A percentile compares a stretch with the other conserved stretches of the same genome.
phyloP scores from a whole-genome alignment of 192 early-diverging fungal genomes.

The Gryganskiella cystojenkinii region DNA sequence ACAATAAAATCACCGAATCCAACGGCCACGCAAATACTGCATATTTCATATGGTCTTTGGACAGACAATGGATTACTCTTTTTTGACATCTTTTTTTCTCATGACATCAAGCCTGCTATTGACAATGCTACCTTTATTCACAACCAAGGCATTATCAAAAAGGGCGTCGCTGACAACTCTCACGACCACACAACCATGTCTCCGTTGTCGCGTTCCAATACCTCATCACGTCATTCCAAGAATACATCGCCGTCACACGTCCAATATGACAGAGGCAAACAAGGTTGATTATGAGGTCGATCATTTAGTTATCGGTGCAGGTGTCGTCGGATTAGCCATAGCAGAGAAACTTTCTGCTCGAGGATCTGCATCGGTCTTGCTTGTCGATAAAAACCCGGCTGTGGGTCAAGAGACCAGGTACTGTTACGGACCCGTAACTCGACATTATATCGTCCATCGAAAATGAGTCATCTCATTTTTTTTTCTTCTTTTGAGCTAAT shows the following conservation, averaged over 20 bases:
- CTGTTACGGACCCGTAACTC: not conserved
- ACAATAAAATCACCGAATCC: conserved; percentile 37
- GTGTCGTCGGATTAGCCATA: conserved; percentile 84
- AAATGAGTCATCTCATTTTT: not conserved
- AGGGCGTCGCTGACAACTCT: too few relatives aligned
- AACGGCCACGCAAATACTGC: conserved; percentile 30
- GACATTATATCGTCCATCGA: not conserved
- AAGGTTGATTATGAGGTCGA: conserved; percentile 66
- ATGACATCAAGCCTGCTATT: too few relatives aligned
- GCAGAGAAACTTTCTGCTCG: conserved; percentile 69
- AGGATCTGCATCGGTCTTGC: conserved; percentile 58
- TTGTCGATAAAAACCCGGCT: conserved; percentile 74
- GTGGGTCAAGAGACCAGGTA: conserved; percentile 79
- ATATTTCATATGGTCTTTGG: too few relatives aligned
- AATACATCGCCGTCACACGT: not conserved
- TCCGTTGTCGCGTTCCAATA: too few relatives aligned
- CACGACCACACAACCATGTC: too few relatives aligned
- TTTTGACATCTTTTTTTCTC: too few relatives aligned
- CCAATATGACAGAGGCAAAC: not conserved
- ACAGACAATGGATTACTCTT: too few relatives aligned
- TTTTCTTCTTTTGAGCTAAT: not conserved
- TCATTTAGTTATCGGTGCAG: conserved; percentile 81
- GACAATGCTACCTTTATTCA: too few relatives aligned
- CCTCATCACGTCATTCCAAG: too few relatives aligned
- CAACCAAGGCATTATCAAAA: too few relatives aligned